phyloP scores from a whole-genome alignment of 495 filamentous ascomycete genomes.

The Neurospora sp. region DNA sequence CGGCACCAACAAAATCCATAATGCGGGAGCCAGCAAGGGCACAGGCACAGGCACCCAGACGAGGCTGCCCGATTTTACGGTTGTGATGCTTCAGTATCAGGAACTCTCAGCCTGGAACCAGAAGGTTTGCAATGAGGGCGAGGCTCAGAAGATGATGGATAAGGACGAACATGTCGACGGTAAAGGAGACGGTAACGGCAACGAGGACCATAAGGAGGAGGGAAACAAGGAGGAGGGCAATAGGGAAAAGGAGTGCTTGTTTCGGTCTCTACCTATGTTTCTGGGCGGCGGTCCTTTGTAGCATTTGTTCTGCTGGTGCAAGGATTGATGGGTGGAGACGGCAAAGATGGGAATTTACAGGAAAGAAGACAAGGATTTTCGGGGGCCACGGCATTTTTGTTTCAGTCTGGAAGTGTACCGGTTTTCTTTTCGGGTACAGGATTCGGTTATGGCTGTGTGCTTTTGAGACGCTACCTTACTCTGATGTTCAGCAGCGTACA shows the following conservation, averaged over 20 bases:
- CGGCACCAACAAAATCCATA: too few relatives aligned
- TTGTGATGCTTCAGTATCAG: neutral
- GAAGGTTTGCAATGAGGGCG: neutral
- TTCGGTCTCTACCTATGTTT: slow-evolving; percentile 6
- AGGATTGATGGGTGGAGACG: neutral
- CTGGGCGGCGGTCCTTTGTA: slow-evolving; percentile 9
- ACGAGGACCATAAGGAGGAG: neutral
- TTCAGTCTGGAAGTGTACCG: too few relatives aligned
- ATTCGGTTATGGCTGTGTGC: neutral
- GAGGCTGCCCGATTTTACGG: too few relatives aligned
- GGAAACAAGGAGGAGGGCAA: neutral
- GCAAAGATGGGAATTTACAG: neutral
- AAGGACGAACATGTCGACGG: neutral
- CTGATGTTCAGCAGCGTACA: neutral
- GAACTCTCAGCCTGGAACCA: neutral
- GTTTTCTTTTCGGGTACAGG: neutral
- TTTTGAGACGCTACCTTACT: neutral
- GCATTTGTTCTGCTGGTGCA: neutral
- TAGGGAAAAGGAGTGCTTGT: neutral
- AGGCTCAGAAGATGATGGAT: neutral
- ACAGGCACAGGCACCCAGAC: too few relatives aligned
- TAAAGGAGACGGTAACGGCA: neutral
- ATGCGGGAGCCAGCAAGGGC: too few relatives aligned
- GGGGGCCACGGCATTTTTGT: too few relatives aligned
- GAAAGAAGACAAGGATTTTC: neutral